phyloP scores from a whole-genome alignment of 768 basidiomycete species.

The Mycena amicta region DNA sequence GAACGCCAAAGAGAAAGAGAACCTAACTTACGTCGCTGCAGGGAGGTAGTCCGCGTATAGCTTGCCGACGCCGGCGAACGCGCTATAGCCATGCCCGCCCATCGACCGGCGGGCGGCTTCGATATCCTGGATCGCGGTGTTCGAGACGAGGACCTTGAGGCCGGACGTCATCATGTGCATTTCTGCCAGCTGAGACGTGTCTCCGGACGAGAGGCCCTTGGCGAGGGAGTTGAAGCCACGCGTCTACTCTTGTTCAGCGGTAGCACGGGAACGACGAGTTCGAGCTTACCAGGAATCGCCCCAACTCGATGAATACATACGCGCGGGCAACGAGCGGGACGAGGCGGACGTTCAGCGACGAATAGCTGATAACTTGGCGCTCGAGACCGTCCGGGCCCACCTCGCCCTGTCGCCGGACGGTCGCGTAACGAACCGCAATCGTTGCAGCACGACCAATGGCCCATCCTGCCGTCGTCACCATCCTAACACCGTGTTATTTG shows the following conservation, averaged over 20 bases:
- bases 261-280: background rate
- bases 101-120: too few relatives aligned
- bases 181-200: too few relatives aligned
- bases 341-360: slow-evolving; percentile 73
- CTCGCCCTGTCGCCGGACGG: too few relatives aligned
- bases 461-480: slow-evolving; percentile 68
- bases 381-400: slow-evolving; percentile 66
- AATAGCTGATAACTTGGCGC: slow-evolving; percentile 68
- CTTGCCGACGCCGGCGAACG: slow-evolving; percentile 64
- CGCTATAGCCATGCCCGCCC: too few relatives aligned
- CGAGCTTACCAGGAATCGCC: slow-evolving; percentile 59
- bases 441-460: slow-evolving; percentile 64
- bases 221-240: too few relatives aligned
- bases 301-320: slow-evolving; percentile 70
- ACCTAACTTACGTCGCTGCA: slow-evolving; percentile 64
- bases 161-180: too few relatives aligned
- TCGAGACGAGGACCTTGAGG: too few relatives aligned
- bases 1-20: slow-evolving; percentile 4
- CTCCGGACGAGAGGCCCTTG: too few relatives aligned
- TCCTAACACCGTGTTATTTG: slow-evolving; percentile 48
- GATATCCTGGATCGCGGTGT: too few relatives aligned
- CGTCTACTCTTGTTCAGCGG: too few relatives aligned
- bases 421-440: slow-evolving; percentile 71
- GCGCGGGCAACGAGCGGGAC: slow-evolving; percentile 68
- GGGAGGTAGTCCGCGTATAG: slow-evolving; percentile 70